Evolutionary conservation across 2,329 filamentous ascomycete genomes (phyloP), one percentile per base, ranked within the genome.

Genomic region (Rhynchosporium graminicola): DNA sequence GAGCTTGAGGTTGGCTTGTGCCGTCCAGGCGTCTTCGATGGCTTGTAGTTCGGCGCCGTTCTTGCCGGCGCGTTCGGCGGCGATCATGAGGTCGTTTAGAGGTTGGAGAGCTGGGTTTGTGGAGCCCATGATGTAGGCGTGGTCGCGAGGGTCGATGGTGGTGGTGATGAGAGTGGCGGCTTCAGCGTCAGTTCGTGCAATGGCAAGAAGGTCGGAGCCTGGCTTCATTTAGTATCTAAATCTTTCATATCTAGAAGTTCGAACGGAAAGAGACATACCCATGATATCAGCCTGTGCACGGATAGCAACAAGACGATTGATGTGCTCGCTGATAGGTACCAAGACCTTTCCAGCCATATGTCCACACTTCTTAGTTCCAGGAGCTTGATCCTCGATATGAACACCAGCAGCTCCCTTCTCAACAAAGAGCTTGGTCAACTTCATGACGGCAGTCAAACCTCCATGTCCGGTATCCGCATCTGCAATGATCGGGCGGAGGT

Each of bases 321-420:
- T 97, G 81, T 99, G 95, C 81, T 99, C 95, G 78, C 87, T 91
- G 75, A 97, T 96, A 57, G 95, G 95, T 58, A 99, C 95, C 64
- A 99, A 83, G 48, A 98, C 95, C 81, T 98, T 98, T 74, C 95
- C 95, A 69, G 95, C 95, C 95, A 98, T 98, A 80, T 98, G 95
- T 67, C 95, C 95, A 77, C 95, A 99, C 85, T 99, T 99, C 86
- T 99, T 99, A 56, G 95, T 98, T 60, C 95, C 95, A 3, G 95
- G 94, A 3, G 95, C 94, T 79, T 98, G 95, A 76, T 99, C 95
- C 79, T 99, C 95, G 71, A 99, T 97, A 79, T 99, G 95, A 73
- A 99, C 97, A 69, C 95, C 95, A 47, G 95, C 95, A 51, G 95
- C 95, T 71, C 95, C 95, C 78, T 93, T 92, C 82, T 99, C 95